Conservation (phyloP, 2,329 filamentous ascomycete genomes). For the Pseudovirgaria hyperparasitica region DNA sequence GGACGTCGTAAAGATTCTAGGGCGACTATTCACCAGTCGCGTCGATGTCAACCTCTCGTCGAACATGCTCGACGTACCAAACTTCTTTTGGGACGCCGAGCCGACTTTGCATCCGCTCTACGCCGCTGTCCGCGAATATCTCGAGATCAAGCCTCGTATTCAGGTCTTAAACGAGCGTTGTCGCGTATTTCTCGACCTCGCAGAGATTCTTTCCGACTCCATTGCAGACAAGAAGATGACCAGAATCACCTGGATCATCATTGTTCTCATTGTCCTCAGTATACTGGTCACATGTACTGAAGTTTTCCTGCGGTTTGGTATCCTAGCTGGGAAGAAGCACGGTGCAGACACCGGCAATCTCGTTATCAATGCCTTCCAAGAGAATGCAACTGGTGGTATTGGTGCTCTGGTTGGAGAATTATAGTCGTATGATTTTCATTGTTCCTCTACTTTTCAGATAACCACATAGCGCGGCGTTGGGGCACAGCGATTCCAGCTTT, state of each 20-base stretch:
- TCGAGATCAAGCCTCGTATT: slow-evolving; percentile 92
- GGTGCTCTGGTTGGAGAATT: too few species aligned
- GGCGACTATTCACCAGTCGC: slow-evolving; percentile 79
- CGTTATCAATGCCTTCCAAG: too few species aligned
- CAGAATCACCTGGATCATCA: slow-evolving; percentile 94
- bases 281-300: slow-evolving; percentile 87
- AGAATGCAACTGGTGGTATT: too few species aligned
- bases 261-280: slow-evolving; percentile 79
- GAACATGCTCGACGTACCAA: slow-evolving; percentile 90
- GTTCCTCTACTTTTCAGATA: too few species aligned
- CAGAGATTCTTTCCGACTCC: slow-evolving; percentile 84
- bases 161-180: slow-evolving; percentile 96
- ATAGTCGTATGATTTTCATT: too few species aligned
- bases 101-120: slow-evolving; percentile 92
- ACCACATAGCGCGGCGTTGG: too few species aligned
- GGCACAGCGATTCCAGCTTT: too few species aligned
- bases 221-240: slow-evolving; percentile 95
- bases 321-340: slow-evolving; percentile 17
- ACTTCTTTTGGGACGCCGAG: slow-evolving; percentile 98
- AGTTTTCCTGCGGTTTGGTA: slow-evolving; percentile 66
- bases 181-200: slow-evolving; percentile 88
- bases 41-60: slow-evolving; percentile 96
- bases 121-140: slow-evolving; percentile 85
- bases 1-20: slow-evolving; percentile 86
- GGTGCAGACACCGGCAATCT: too few species aligned